These are phyloP conservation scores for Ophiostoma angusticollis DNA, from an alignment of 2,329 filamentous ascomycete species.

Conservation along the genomic window DNA sequence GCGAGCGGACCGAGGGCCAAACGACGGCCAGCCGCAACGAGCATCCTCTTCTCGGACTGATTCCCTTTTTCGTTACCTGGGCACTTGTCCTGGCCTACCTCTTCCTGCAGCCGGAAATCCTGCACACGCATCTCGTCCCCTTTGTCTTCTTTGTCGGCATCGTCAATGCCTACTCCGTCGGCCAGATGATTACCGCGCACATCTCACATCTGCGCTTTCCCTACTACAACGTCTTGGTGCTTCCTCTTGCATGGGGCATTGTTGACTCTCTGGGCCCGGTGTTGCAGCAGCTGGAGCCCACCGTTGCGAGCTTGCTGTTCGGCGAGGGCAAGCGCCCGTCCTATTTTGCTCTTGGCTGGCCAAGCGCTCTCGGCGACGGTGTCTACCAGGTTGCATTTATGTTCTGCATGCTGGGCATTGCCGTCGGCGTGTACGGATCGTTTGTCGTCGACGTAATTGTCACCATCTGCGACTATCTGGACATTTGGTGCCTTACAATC, in stretches of 20 bases:
- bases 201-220: slow-evolving; percentile 80
- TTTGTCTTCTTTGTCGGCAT: slow-evolving; percentile 82
- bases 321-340: slow-evolving; percentile 3
- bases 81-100: slow-evolving; percentile 64
- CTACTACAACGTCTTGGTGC: slow-evolving; percentile 71
- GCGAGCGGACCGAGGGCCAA: slow-evolving; percentile 1
- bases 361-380: slow-evolving; percentile 57
- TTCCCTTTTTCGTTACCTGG: slow-evolving; percentile 74
- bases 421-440: slow-evolving; percentile 86
- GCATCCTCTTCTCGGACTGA: slow-evolving; percentile 66
- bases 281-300: slow-evolving; percentile 37
- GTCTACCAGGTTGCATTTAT: slow-evolving; percentile 76
- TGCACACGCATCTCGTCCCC: slow-evolving; percentile 71
- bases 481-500: slow-evolving; percentile 97
- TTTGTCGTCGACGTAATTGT: slow-evolving; percentile 97
- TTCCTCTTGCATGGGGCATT: slow-evolving; percentile 68
- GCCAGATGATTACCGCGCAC: slow-evolving; percentile 91
- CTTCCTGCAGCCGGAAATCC: slow-evolving; percentile 70
- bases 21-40: slow-evolving; percentile 41
- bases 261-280: slow-evolving; percentile 66
- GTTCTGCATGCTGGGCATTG: slow-evolving; percentile 74
- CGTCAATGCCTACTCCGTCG: slow-evolving; percentile 88
- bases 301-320: slow-evolving; percentile 6
- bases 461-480: slow-evolving; percentile 93
- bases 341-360: slow-evolving; percentile 47